Percentiles rank a stretch among this genome's conserved stretches.
phyloP scores from a whole-genome alignment of 1,284 basidiomycete genomes.

The Melampsora americana region DNA sequence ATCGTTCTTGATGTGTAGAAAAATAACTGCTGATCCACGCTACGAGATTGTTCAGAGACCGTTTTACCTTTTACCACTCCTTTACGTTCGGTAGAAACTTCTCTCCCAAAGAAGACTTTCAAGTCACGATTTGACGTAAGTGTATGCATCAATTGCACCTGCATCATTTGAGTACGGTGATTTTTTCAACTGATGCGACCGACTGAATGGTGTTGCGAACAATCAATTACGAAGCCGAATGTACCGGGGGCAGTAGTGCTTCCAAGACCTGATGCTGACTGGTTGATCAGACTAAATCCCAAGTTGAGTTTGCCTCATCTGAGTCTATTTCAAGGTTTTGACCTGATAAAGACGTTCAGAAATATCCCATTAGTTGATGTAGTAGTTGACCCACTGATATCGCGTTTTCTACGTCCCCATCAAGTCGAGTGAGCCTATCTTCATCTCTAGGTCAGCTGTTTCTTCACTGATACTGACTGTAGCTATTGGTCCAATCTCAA shows the following conservation, averaged over 20 bases:
- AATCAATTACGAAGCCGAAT: constrained; percentile 60
- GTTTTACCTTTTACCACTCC: too few relatives aligned
- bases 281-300: constrained; percentile 67
- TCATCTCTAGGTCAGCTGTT: not conserved
- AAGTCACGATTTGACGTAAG: constrained; percentile 26
- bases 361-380: constrained; percentile 67
- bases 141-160: not conserved
- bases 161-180: too few relatives aligned
- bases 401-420: constrained; percentile 75
- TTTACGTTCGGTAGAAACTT: too few relatives aligned
- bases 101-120: not conserved
- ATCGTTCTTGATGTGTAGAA: not conserved
- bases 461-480: not conserved
- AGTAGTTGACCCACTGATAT: constrained; percentile 86
- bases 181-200: too few relatives aligned
- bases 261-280: constrained; percentile 69
- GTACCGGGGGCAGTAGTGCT: constrained; percentile 78
- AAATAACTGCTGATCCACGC: too few relatives aligned
- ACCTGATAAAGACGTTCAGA: constrained; percentile 49
- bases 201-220: not conserved
- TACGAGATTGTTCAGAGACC: too few relatives aligned
- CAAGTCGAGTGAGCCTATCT: constrained; percentile 67
- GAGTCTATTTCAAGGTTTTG: constrained; percentile 50
- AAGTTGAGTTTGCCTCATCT: constrained; percentile 49
- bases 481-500: not conserved